Conservation (phyloP, 2,329 filamentous ascomycete genomes). For the Aspergillus sp. region DNA sequence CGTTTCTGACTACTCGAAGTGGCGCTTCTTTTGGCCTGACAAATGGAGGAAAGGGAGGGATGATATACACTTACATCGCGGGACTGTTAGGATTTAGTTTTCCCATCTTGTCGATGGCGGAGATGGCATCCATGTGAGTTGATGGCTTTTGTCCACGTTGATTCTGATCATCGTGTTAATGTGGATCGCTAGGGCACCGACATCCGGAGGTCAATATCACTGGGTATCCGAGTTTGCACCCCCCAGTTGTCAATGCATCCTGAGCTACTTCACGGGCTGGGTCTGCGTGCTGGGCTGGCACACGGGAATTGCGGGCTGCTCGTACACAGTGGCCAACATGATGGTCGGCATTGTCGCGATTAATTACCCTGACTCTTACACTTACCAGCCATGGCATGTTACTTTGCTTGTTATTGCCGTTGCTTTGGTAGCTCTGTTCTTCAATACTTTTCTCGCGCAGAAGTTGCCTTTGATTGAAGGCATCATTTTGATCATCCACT, state of each 20-base stretch:
- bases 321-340: constrained; percentile 33
- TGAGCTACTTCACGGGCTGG: constrained; percentile 42
- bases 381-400: constrained; percentile 29
- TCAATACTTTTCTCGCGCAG: constrained; percentile 51
- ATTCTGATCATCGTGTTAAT: neutral
- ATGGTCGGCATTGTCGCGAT: constrained; percentile 37
- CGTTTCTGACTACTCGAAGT: constrained; percentile 4
- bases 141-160: too few relatives aligned
- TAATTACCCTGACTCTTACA: constrained; percentile 29
- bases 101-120: constrained; percentile 40
- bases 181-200: constrained; percentile 30
- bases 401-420: constrained; percentile 45
- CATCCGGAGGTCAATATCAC: constrained; percentile 42
- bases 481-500: constrained; percentile 51
- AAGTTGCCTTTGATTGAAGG: constrained; percentile 53
- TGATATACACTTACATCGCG: constrained; percentile 39
- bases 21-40: constrained; percentile 30
- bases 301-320: constrained; percentile 33
- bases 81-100: constrained; percentile 39
- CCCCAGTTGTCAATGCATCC: constrained; percentile 31
- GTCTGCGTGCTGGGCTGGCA: constrained; percentile 40
- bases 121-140: constrained; percentile 48
- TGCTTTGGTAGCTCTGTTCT: constrained; percentile 46
- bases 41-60: constrained; percentile 36
- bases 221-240: constrained; percentile 42